Evolutionary conservation across 208 protist species (phyloP), one percentile per base, ranked within the genome.

Genomic region (Leishmania amazonensis): DNA sequence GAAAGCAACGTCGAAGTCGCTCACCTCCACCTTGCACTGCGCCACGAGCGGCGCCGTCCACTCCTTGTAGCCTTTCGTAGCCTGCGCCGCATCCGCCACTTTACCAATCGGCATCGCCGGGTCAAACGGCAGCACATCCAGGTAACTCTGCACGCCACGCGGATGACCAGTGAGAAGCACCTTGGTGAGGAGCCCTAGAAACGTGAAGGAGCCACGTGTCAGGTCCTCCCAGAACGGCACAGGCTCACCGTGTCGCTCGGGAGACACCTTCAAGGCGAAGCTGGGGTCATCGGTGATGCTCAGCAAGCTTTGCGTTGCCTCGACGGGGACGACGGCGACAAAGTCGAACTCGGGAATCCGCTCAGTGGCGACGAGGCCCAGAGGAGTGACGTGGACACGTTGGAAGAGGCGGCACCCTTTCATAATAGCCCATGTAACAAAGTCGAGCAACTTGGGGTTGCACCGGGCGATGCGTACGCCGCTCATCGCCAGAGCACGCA

Each of bases 301-400:
- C 54, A 98, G 62, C 57, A 96, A 38, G 85, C 95, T 96, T 73
- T 94, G 88, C 40, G 93, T 96, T 45, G 95, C 88, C 72, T 89
- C 87, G 35, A 93, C 89, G 7, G 95, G 95, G 11, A 96, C 89
- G 28, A 96, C 86, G 11, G 92, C 90, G 40, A 96, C 95, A 83
- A 98, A 98, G 85, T 98, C 95, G 81, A 91, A 96, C 78, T 91
- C 91, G 8, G 93, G 92, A 76, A 98, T 98, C 67, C 81, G 85
- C 77, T 92, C 87, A 17, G 90, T 95, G 19, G 95, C 91, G 42
- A 95, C 86, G 17, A 98, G 89, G 42, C 95, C 95, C 64, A 83
- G 83, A 4, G 91, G 87, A 2, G 93, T 97, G 83, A 96, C 90
- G 83, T 95, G 92, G 62, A 98, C 88, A 1, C 95, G 91, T 74